Evolutionary conservation across 2,329 filamentous ascomycete genomes (phyloP).

Genomic region (Neopestalotiopsis rosae): DNA sequence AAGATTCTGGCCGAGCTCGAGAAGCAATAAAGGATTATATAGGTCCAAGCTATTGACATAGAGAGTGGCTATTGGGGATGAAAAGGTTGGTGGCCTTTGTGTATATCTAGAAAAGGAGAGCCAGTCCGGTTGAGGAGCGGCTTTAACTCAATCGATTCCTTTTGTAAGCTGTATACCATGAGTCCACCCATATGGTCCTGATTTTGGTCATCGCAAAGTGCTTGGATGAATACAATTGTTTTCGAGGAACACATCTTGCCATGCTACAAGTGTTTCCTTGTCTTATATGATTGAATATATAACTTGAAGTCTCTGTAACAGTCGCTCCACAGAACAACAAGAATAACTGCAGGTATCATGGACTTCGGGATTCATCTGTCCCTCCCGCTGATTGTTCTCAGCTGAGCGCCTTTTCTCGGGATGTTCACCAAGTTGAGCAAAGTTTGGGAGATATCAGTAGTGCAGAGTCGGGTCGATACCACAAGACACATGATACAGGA

Average conservation of each 20-base stretch:
- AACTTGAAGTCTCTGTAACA: too few species aligned
- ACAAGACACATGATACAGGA: too few species aligned
- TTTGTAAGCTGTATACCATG: constrained; percentile 69
- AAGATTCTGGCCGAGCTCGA: constrained; percentile 98
- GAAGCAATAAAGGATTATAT: constrained; percentile 51
- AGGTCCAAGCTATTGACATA: constrained; percentile 33
- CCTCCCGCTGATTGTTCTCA: too few species aligned
- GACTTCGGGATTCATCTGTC: too few species aligned
- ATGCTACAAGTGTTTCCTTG: background rate
- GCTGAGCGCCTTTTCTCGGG: too few species aligned
- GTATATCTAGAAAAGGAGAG: constrained; percentile 63
- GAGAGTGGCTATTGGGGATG: constrained; percentile 34
- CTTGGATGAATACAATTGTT: background rate
- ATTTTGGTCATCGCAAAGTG: constrained; percentile 1
- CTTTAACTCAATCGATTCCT: constrained; percentile 61
- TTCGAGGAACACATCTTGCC: background rate
- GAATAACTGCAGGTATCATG: too few species aligned
- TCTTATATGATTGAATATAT: too few species aligned
- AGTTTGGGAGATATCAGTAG: too few species aligned
- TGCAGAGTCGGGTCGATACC: too few species aligned
- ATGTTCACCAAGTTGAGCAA: too few species aligned
- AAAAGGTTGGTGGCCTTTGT: constrained; percentile 47
- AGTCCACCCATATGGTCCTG: constrained; percentile 56
- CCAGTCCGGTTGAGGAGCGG: constrained; percentile 48
- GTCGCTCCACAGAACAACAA: too few species aligned